These are phyloP conservation scores for Neonectria sp. DNA, from an alignment of 2,329 filamentous ascomycete genomes.

Conservation along the genomic window DNA sequence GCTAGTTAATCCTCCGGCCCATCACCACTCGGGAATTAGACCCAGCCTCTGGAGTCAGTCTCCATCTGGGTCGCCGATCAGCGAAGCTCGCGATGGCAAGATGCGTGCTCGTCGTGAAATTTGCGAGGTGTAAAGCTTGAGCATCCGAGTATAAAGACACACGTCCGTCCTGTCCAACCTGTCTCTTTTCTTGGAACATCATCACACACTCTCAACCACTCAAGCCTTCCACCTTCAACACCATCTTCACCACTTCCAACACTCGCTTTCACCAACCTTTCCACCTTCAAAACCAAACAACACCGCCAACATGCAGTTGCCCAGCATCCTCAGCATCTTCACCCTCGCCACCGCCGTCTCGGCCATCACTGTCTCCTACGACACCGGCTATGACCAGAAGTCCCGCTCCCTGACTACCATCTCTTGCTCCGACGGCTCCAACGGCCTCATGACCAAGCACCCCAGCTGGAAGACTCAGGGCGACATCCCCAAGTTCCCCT, in stretches of 20 bases:
- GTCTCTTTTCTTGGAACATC: conserved; percentile 10
- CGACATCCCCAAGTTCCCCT: conserved; percentile 64
- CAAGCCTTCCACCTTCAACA: conserved; percentile 11
- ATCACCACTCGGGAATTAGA: conserved; percentile 27
- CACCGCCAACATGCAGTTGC: conserved; percentile 60
- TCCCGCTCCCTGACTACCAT: conserved; percentile 69
- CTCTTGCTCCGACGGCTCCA: conserved; percentile 77
- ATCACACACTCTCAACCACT: conserved; percentile 20
- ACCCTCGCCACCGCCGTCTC: conserved; percentile 55
- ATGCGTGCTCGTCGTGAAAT: conserved; percentile 35
- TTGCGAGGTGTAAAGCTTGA: conserved; percentile 26
- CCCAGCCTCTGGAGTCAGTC: conserved; percentile 21
- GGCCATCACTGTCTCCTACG: conserved; percentile 74
- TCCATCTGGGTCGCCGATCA: conserved; percentile 37
- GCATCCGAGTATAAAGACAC: conserved; percentile 41
- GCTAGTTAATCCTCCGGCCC: conserved; percentile 1
- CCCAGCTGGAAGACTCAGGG: conserved; percentile 72
- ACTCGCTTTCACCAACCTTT: conserved; percentile 27
- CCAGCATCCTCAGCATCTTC: conserved; percentile 57
- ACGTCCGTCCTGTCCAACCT: conserved; percentile 26
- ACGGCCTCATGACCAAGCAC: conserved; percentile 74
- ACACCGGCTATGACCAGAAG: conserved; percentile 77
- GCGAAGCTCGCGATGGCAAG: conserved; percentile 36
- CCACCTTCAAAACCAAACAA: conserved; percentile 26
- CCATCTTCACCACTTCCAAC: conserved; percentile 7